These are phyloP conservation scores for Cryptococcus sp. DNA, from an alignment of 1,284 basidiomycete genomes.

Conservation along the genomic window DNA sequence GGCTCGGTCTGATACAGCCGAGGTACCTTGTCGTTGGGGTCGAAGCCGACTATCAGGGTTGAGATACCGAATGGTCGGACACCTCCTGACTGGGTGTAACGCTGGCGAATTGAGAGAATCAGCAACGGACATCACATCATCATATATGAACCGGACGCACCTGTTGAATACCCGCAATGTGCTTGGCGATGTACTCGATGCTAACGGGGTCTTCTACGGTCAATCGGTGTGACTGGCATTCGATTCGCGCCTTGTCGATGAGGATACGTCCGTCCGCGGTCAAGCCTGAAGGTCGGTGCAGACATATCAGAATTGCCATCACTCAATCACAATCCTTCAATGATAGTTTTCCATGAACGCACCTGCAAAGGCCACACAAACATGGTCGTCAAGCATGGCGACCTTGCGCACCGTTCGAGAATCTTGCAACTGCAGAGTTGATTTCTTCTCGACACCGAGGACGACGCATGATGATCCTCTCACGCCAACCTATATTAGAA, in stretches of 20 bases:
- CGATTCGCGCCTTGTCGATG: slow-evolving; percentile 95
- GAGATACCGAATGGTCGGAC: slow-evolving; percentile 98
- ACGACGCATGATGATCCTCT: slow-evolving; percentile 94
- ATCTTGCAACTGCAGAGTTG: slow-evolving; percentile 94
- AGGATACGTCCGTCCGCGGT: slow-evolving; percentile 97
- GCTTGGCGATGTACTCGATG: slow-evolving; percentile 97
- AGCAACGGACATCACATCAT: neutral
- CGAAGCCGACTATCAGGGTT: slow-evolving; percentile 95
- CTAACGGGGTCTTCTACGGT: slow-evolving; percentile 98
- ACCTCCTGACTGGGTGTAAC: slow-evolving; percentile 98
- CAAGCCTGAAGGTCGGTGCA: slow-evolving; percentile 64
- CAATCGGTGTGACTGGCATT: slow-evolving; percentile 96
- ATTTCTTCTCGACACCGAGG: slow-evolving; percentile 98
- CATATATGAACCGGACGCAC: slow-evolving; percentile 54
- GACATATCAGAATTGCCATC: neutral
- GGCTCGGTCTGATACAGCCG: slow-evolving; percentile 97
- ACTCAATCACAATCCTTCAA: neutral
- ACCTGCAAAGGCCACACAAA: slow-evolving; percentile 98
- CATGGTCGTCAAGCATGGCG: slow-evolving; percentile 96
- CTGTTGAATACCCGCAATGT: slow-evolving; percentile 97
- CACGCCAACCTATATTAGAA: slow-evolving; percentile 79
- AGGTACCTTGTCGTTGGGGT: slow-evolving; percentile 85
- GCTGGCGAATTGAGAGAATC: slow-evolving; percentile 55
- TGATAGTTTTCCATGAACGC: neutral
- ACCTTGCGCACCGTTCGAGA: slow-evolving; percentile 97